These are phyloP conservation scores for Quillaja saponaria DNA, from an alignment of 306 rosid genomes.

Conservation along the genomic window DNA sequence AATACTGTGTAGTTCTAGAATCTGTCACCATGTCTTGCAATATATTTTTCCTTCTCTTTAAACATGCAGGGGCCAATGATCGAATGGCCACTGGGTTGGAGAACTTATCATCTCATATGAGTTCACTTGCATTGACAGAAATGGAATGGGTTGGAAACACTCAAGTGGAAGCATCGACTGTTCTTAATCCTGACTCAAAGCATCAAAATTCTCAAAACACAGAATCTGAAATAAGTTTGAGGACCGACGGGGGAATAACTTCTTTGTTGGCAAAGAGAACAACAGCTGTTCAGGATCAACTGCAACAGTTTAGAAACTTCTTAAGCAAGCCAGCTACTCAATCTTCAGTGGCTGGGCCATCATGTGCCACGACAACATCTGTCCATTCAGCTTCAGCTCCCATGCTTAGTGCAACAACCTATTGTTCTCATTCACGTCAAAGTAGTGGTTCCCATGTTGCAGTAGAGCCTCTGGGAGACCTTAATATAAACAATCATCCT, in stretches of 20 bases:
- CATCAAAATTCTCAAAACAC: conserved; percentile 40
- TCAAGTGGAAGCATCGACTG: conserved; percentile 57
- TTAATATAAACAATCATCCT: conserved; percentile 38
- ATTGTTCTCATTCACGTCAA: conserved; percentile 47
- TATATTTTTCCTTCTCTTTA: conserved; percentile 51
- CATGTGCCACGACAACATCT: conserved; percentile 83
- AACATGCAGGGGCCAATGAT: conserved; percentile 83
- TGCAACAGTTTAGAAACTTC: conserved; percentile 70
- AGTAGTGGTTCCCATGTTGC: conserved; percentile 41
- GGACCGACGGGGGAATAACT: conserved; percentile 56
- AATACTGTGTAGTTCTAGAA: conserved; percentile 31
- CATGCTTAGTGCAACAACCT: conserved; percentile 66
- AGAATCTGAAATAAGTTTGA: conserved; percentile 51
- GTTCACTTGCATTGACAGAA: conserved; percentile 96
- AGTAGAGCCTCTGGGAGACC: conserved; percentile 44
- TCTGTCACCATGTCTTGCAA: conserved; percentile 37
- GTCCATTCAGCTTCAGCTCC: conserved; percentile 86
- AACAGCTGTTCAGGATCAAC: conserved; percentile 58
- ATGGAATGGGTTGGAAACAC: conserved; percentile 69
- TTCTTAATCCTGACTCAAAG: conserved; percentile 50
- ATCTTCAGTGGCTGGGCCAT: conserved; percentile 69
- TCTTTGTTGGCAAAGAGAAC: conserved; percentile 58
- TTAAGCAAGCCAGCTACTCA: conserved; percentile 73
- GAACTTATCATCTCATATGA: conserved; percentile 80
- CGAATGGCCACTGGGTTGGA: conserved; percentile 77